Percentiles rank a stretch among this genome's conserved stretches.
These are phyloP conservation scores for Mortierella sp. DNA, from an alignment of 371 early-diverging fungal species.

Conservation along the genomic window DNA sequence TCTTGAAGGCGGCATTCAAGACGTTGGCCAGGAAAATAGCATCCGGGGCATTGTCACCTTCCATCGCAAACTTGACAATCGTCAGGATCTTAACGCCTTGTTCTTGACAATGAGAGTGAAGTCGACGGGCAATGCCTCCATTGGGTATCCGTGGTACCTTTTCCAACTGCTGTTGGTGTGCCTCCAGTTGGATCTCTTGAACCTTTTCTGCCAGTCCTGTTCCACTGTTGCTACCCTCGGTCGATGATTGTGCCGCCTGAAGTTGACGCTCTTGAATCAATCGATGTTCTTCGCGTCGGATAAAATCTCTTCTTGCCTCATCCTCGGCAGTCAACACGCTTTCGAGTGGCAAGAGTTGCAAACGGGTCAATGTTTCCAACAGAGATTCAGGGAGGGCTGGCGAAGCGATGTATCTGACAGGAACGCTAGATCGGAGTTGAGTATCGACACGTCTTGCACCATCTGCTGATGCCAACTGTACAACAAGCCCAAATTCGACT, in stretches of 20 bases:
- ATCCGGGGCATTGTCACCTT: slow-evolving; percentile 83
- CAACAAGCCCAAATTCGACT: slow-evolving; percentile 61
- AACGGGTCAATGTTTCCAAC: slow-evolving; percentile 12
- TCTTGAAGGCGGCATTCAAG: slow-evolving; percentile 60
- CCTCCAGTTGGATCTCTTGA: slow-evolving; percentile 52
- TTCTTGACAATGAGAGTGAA: slow-evolving; percentile 55
- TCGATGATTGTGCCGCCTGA: background rate
- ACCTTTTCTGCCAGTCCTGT: slow-evolving; percentile 26
- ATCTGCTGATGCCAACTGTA: slow-evolving; percentile 77
- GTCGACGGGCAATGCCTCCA: slow-evolving; percentile 61
- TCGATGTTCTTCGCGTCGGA: slow-evolving; percentile 22
- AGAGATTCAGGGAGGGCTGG: slow-evolving; percentile 7
- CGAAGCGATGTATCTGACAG: slow-evolving; percentile 34
- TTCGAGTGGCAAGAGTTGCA: slow-evolving; percentile 21
- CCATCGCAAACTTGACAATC: slow-evolving; percentile 74
- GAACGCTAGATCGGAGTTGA: slow-evolving; percentile 61
- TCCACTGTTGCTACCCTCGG: background rate
- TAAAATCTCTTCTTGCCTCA: slow-evolving; percentile 10
- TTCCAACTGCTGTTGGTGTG: slow-evolving; percentile 4
- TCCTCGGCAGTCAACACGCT: slow-evolving; percentile 30
- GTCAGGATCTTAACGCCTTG: slow-evolving; percentile 56
- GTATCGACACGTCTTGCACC: slow-evolving; percentile 71
- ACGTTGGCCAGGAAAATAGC: slow-evolving; percentile 70
- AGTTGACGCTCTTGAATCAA: background rate
- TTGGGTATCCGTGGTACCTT: slow-evolving; percentile 60